Base-by-base conservation (phyloP, 164 flowering plant genomes). In the Nymphaea colorata region DNA sequence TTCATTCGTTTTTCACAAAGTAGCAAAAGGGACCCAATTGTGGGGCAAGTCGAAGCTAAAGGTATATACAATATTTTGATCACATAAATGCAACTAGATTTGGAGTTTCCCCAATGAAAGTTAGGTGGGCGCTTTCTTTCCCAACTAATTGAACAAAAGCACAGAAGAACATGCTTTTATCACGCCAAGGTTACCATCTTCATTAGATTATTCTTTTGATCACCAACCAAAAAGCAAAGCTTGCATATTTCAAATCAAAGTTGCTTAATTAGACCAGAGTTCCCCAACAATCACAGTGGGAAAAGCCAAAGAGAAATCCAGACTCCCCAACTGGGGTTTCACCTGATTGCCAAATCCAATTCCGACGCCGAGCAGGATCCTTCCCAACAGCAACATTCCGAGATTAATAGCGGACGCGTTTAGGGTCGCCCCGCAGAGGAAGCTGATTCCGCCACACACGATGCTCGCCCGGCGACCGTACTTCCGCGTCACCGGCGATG, bases 261-360 rank as follows among this genome's bases (percentile, higher is more conserved):
- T 47, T 47, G 55, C 5, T 47, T 47, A 12, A 47, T 47, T 47
- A 12, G 12, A 47, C 11, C 55, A 12, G 55, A 47, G 55, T 6
- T 6, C 2, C 55, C 2, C 55, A 47, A 47, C 12, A 2, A 6
- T 12, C 55, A 47, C 55, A 47, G 2, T 47, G 5, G 5, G 12
- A 47, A 47, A 2, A 47, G 3, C 55, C 55, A 47, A 47, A 25
- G 36, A 25, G 55, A 47, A 2, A 7, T 47, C 55, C 7, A 47
- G 4, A 47, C 12, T 47, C 12, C 12, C 55, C 11, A 59, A 6
- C 25, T 16, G 44, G 5, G 43, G 4, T 25, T 42, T 12, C 66
- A 89, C 96, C 96, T 93, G 98, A 73, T 93, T 89, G 53, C 96
- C 98, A 61, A 93, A 93, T 25, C 98, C 97, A 62, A 93, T 89